Base-by-base conservation (phyloP, 1,284 basidiomycete genomes). In the Trichosporon faecale region DNA sequence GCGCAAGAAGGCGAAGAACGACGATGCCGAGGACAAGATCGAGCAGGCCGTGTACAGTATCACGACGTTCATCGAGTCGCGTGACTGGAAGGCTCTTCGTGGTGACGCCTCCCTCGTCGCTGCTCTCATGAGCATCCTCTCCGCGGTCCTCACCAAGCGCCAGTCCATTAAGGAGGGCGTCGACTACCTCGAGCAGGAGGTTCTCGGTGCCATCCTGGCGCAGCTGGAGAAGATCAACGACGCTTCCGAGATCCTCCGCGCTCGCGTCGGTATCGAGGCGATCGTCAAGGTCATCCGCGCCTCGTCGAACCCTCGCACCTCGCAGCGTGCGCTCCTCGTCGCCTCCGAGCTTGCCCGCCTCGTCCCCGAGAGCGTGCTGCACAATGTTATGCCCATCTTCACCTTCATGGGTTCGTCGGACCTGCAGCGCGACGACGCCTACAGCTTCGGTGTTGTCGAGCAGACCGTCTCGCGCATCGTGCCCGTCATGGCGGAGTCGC, bases 381-480 rank as follows among this genome's bases (percentile, higher is more conserved):
- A 94, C 80, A 95, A 97, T 77, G 88, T 98, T 71, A 98, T 99
- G 94, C 95, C 97, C 6, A 91, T 99, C 69, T 98, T 99, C 85
- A 98, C 96, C 0, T 99, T 98, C 85, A 98, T 99, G 91, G 96
- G 97, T 31, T 92, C 94, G 8, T 94, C 94, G 71, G 91, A 98
- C 25, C 91, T 99, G 85, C 95, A 98, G 81, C 88, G 95, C 61
- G 97, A 99, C 78, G 97, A 99, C 80, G 89, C 91, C 0, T 96
- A 95, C 84, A 96, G 92, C 79, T 95, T 98, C 85, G 89, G 90
- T 33, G 95, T 99, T 4, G 93, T 99, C 12, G 94, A 98, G 80
- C 93, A 92, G 87, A 98, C 95, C 1, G 89, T 98, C 68, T 91
- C 94, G 73, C 91, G 89, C 78, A 95, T 98, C 69, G 91, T 98